phyloP scores from a whole-genome alignment of 2,329 filamentous ascomycete genomes.

The Colletotrichum kahawae region DNA sequence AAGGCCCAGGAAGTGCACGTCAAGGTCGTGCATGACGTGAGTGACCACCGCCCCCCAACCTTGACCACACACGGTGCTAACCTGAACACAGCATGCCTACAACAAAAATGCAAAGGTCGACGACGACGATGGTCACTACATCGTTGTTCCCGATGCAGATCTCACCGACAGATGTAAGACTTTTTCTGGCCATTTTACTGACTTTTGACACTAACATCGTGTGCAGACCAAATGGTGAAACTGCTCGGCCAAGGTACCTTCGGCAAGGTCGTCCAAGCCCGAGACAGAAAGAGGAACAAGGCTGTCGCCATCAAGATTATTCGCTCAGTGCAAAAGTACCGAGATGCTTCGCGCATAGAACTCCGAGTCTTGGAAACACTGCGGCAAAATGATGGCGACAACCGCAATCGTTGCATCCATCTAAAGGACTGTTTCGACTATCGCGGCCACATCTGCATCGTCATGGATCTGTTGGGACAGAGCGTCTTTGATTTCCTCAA shows the following conservation, averaged over 20 bases:
- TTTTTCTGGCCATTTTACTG: not conserved
- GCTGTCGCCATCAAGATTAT: conserved; percentile 96
- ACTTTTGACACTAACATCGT: conserved; percentile 26
- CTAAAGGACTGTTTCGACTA: conserved; percentile 97
- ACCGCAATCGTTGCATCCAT: conserved; percentile 96
- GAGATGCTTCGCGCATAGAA: conserved; percentile 94
- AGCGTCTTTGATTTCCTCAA: conserved; percentile 99
- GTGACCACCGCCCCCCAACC: conserved; percentile 30
- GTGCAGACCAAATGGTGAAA: conserved; percentile 81
- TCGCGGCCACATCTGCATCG: conserved; percentile 91
- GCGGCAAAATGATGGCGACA: conserved; percentile 87
- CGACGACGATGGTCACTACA: conserved; percentile 96
- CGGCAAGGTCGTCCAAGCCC: conserved; percentile 95
- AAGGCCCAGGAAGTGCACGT: conserved; percentile 83
- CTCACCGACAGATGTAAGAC: conserved; percentile 88
- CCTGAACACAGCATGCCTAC: conserved; percentile 38
- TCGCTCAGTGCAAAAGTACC: conserved; percentile 96
- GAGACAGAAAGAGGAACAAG: conserved; percentile 78
- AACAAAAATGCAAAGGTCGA: conserved; percentile 78
- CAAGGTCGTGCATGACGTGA: conserved; percentile 67
- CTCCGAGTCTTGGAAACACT: conserved; percentile 90
- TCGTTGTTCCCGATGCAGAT: conserved; percentile 85
- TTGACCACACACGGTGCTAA: not conserved
- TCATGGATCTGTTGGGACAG: conserved; percentile 81
- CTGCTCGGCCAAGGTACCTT: conserved; percentile 97